Conservation (phyloP, 306 rosid species). For the Arachis stenosperma region DNA sequence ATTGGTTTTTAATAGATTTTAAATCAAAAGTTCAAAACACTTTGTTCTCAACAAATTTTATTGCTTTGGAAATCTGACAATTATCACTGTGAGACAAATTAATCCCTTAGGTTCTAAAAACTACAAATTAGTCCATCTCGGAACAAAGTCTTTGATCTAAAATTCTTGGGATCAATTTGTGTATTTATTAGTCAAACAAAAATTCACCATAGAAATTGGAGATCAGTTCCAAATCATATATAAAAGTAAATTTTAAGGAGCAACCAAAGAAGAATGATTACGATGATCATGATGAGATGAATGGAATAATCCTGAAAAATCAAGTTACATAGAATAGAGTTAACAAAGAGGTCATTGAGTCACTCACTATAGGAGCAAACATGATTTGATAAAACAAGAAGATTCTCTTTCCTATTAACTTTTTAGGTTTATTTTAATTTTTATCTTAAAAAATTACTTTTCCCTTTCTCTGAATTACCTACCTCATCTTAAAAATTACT, state of each 20-base stretch:
- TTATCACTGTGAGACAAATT: no score
- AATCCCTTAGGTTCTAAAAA: no score
- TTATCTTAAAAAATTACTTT: neutral
- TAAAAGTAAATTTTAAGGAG: conserved; percentile 21
- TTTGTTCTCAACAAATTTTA: no score
- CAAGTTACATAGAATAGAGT: conserved; percentile 3
- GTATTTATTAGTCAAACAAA: no score
- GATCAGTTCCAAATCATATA: conserved; percentile 17
- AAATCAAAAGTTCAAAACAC: no score
- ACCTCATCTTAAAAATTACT: neutral
- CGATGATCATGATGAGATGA: conserved; percentile 2
- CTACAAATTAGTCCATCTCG: no score
- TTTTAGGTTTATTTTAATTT: neutral
- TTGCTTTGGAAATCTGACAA: no score
- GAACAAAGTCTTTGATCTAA: no score
- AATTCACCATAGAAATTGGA: neutral
- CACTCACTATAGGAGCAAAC: neutral
- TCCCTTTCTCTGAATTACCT: conserved; percentile 8
- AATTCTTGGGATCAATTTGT: no score
- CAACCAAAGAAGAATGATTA: neutral
- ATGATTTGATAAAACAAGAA: conserved; percentile 3
- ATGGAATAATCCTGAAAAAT: conserved; percentile 13
- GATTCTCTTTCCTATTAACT: neutral
- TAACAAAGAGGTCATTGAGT: neutral
- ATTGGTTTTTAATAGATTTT: no score